Percentiles rank a stretch among this genome's conserved stretches.
Conservation (phyloP, 805 yeast species). For the Candida germanica region DNA sequence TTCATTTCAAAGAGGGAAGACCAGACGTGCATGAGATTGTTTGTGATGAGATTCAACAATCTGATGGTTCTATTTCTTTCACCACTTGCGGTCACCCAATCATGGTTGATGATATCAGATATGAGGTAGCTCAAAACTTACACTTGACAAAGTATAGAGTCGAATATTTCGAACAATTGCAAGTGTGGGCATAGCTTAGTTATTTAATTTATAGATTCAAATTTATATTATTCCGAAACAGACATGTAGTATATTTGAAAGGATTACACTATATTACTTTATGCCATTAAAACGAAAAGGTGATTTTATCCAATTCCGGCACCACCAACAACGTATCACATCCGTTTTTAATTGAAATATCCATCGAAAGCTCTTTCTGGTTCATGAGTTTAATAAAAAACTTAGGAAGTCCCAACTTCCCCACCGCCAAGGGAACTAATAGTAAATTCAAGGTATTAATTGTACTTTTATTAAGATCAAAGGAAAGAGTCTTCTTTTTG, state of each 20-base stretch:
- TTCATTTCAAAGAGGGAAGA: constrained; percentile 44
- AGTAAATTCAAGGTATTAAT: constrained; percentile 34
- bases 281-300: constrained; percentile 49
- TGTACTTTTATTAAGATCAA: constrained; percentile 17
- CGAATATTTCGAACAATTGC: constrained; percentile 73
- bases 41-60: constrained; percentile 28
- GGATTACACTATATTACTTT: neutral
- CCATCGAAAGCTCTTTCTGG: constrained; percentile 53
- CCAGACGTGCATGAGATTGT: constrained; percentile 46
- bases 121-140: constrained; percentile 43
- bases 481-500: constrained; percentile 49
- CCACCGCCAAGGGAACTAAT: constrained; percentile 73
- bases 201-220: too few relatives aligned
- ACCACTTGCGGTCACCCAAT: constrained; percentile 62
- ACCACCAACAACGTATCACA: constrained; percentile 68
- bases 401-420: constrained; percentile 67
- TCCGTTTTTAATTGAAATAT: constrained; percentile 64
- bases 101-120: constrained; percentile 57
- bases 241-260: too few relatives aligned
- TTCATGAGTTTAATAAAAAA: constrained; percentile 38
- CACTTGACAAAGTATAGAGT: constrained; percentile 42
- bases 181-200: constrained; percentile 53
- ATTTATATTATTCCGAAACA: too few relatives aligned
- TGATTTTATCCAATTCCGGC: constrained; percentile 61
- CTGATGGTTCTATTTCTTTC: constrained; percentile 47